Percentiles rank a stretch among this genome's conserved stretches.
Evolutionary conservation across 176 grass and related monocot species (phyloP).

Genomic region (Carex parvula): DNA sequence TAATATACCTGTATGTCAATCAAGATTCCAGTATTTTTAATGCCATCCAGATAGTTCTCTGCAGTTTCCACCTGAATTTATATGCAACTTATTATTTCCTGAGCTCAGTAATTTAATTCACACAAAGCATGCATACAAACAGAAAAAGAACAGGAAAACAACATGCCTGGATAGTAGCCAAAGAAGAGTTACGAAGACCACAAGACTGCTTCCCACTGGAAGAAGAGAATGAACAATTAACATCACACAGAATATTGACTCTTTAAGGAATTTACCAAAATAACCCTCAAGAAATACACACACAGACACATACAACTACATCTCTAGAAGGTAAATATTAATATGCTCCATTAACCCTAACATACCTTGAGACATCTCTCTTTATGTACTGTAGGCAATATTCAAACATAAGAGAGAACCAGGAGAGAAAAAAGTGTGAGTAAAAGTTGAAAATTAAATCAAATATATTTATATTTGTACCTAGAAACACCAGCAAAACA

Average conservation of each 20-base stretch:
- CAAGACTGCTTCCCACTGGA: constrained; percentile 69
- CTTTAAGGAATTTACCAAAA: neutral
- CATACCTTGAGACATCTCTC: neutral
- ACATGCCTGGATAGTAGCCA: constrained; percentile 68
- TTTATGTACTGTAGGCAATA: neutral
- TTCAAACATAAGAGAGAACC: neutral
- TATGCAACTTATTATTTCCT: neutral
- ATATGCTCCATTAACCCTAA: neutral
- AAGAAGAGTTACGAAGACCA: constrained; percentile 82
- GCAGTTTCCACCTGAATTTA: constrained; percentile 76
- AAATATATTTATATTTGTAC: constrained; percentile 22
- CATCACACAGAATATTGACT: neutral
- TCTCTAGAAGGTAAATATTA: neutral
- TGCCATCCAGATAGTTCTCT: constrained; percentile 60
- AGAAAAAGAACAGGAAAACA: constrained; percentile 11
- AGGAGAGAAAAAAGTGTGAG: neutral
- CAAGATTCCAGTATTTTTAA: constrained; percentile 69
- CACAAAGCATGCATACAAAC: neutral
- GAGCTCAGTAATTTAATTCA: constrained; percentile 15
- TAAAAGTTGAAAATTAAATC: neutral
- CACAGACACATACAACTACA: neutral
- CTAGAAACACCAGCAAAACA: constrained; percentile 82
- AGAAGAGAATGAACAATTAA: neutral
- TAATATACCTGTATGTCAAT: constrained; percentile 69
- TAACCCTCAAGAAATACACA: neutral